A percentile compares a stretch with the other conserved stretches of the same genome.
Evolutionary conservation across 2,329 filamentous ascomycete genomes (phyloP).

Genomic region (Phaeophleospora eucalypticola): DNA sequence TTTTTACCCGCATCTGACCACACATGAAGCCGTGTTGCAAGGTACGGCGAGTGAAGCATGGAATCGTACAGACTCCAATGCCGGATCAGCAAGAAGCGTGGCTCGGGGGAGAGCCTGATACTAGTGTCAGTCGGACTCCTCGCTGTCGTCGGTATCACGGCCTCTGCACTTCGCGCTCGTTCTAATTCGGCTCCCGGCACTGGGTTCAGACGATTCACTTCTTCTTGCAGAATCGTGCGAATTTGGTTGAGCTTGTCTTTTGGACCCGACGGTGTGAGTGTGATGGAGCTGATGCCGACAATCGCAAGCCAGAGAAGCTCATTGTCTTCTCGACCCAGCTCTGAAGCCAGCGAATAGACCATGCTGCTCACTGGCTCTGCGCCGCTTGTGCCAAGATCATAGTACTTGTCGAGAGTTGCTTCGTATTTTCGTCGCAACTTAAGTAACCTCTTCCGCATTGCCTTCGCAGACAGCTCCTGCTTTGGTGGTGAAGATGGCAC

Average conservation of each 20-base stretch:
- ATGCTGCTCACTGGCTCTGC: slow-evolving; percentile 93
- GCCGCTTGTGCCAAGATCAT: slow-evolving; percentile 81
- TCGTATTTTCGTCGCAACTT: slow-evolving; percentile 76
- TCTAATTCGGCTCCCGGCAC: slow-evolving; percentile 54
- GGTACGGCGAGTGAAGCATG: slow-evolving; percentile 95
- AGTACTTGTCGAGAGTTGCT: slow-evolving; percentile 72
- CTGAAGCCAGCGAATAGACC: slow-evolving; percentile 89
- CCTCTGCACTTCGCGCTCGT: slow-evolving; percentile 61
- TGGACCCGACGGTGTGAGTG: slow-evolving; percentile 62
- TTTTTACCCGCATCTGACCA: slow-evolving; percentile 90
- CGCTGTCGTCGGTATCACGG: slow-evolving; percentile 85
- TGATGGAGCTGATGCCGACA: slow-evolving; percentile 89
- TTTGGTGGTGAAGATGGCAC: slow-evolving; percentile 54
- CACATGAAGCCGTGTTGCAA: slow-evolving; percentile 85
- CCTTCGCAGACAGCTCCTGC: slow-evolving; percentile 63
- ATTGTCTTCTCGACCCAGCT: slow-evolving; percentile 93
- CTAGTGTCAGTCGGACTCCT: slow-evolving; percentile 85
- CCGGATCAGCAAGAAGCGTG: slow-evolving; percentile 83
- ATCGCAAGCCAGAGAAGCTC: slow-evolving; percentile 93
- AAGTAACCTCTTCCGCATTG: slow-evolving; percentile 68
- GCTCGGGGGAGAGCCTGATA: slow-evolving; percentile 89
- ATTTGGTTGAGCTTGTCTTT: slow-evolving; percentile 71
- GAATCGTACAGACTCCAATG: slow-evolving; percentile 98
- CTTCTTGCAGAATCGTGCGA: slow-evolving; percentile 80
- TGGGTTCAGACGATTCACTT: slow-evolving; percentile 89